Evolutionary conservation across 768 basidiomycete species (phyloP).

Genomic region (Tulasnella sp.): DNA sequence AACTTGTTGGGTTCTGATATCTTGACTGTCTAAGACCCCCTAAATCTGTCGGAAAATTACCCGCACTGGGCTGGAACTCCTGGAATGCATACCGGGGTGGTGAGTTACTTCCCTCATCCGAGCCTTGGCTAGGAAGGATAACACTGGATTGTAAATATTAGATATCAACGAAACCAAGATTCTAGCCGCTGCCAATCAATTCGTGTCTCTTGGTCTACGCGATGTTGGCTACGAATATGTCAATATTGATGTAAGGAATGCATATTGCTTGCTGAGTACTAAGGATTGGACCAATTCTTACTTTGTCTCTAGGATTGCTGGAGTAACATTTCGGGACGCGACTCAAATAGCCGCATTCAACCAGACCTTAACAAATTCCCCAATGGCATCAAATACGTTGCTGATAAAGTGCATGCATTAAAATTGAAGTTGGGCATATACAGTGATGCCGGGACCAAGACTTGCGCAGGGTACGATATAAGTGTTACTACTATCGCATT

Average conservation of each 20-base stretch:
- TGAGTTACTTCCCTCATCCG: constrained; percentile 17
- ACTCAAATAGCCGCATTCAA: constrained; percentile 33
- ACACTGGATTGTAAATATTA: constrained; percentile 15
- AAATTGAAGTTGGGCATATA: constrained; percentile 43
- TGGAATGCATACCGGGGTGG: constrained; percentile 40
- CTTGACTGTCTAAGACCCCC: not conserved
- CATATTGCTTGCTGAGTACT: constrained; percentile 5
- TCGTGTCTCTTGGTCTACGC: constrained; percentile 36
- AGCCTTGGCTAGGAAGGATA: too few species aligned
- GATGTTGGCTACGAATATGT: constrained; percentile 39
- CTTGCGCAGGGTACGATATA: constrained; percentile 36
- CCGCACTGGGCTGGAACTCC: constrained; percentile 42
- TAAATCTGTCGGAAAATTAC: constrained; percentile 30
- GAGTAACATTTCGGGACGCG: constrained; percentile 29
- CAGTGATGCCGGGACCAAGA: constrained; percentile 41
- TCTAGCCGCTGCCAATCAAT: constrained; percentile 35
- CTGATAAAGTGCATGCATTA: constrained; percentile 34
- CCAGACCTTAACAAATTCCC: constrained; percentile 44
- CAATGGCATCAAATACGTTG: constrained; percentile 36
- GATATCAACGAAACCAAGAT: constrained; percentile 36
- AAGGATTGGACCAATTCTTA: not conserved
- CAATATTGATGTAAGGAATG: constrained; percentile 40
- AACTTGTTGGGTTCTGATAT: not conserved
- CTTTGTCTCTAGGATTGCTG: constrained; percentile 37
- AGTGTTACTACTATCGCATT: too few species aligned